Base-by-base conservation (phyloP, 2,329 filamentous ascomycete genomes). In the Clonostachys chloroleuca region DNA sequence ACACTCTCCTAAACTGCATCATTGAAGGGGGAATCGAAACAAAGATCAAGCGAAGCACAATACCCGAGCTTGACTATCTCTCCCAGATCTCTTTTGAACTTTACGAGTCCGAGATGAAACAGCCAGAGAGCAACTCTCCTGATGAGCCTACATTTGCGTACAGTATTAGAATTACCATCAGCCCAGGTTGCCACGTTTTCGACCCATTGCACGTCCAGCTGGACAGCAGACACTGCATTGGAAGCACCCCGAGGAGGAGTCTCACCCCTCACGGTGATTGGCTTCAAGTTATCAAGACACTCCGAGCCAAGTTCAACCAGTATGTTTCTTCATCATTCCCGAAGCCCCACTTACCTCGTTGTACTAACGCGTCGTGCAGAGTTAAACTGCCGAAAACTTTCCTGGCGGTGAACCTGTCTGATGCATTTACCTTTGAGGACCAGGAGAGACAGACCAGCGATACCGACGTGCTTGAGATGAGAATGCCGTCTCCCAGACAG, bases 21-120 rank as follows among this genome's bases (percentile, higher is more conserved):
- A 80, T 99, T 24, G 94, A 99, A 65, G 94, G 95, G 51, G 95
- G 94, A 33, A 89, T 99, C 54, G 88, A 95, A 61, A 96, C 92
- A 20, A 99, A 99, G 72, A 97, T 99, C 61, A 87, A 90, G 57
- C 87, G 95, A 36, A 92, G 90, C 59, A 91, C 89, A 39, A 99
- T 99, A 53, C 94, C 94, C 0, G 94, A 99, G 68, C 83, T 99
- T 34, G 94, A 99, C 65, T 99, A 99, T 63, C 82, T 99, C 30
- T 95, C 89, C 8, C 94, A 97, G 63, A 97, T 99, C 62, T 95
- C 90, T 66, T 99, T 99, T 56, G 94, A 99, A 71, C 77, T 99
- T 30, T 99, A 99, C 68, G 94, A 99, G 66, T 92, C 90, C 14
- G 89, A 94, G 66, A 92, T 91, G 54, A 84, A 82, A 59, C 65